Evolutionary conservation across 2,329 filamentous ascomycete genomes (phyloP), one percentile per base, ranked within the genome.

Genomic region (Blastomyces silverae): DNA sequence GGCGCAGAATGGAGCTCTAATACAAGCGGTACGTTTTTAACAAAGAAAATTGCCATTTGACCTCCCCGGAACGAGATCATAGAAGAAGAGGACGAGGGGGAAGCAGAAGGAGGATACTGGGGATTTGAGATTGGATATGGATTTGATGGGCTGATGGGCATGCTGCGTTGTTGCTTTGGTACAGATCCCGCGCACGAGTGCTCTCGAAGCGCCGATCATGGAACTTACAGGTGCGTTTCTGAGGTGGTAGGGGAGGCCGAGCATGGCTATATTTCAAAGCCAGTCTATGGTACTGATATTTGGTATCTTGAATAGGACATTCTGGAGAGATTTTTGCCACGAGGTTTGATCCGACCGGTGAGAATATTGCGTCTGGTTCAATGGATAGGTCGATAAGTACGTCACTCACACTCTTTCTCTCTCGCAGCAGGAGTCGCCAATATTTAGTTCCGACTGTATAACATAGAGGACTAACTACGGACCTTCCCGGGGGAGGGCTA

Each of bases 331-430:
- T 99, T 59, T 97, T 97, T 74, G 84, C 91, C 31, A 89, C 91
- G 60, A 89, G 90, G 73, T 99, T 99, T 74, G 91, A 97, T 74
- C 89, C 91, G 2, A 89, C 89, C 1, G 93, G 92, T 55, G 89
- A 92, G 68, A 83, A 91, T 68, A 94, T 97, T 71, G 94, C 94
- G 53, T 97, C 94, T 1, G 93, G 91, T 10, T 94, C 91, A 15
- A 96, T 97, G 90, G 94, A 99, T 75, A 85, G 92, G 71, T 90
- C 87, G 65, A 94, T 99, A 71, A 82, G 91, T 95, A 80, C 65
- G 88, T 79, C 31, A 2, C 0, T 55, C 50, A 6, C 22, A 1
- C 50, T 7, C 15, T 55, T 28, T 34, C 34, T 37, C 34, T 37
- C 34, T 8, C 2, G 52, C 22, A 34, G 15, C 53, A n/a, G 2